These are phyloP conservation scores for Themeda triandra DNA, from an alignment of 176 grass and related monocot genomes.

Conservation along the genomic window DNA sequence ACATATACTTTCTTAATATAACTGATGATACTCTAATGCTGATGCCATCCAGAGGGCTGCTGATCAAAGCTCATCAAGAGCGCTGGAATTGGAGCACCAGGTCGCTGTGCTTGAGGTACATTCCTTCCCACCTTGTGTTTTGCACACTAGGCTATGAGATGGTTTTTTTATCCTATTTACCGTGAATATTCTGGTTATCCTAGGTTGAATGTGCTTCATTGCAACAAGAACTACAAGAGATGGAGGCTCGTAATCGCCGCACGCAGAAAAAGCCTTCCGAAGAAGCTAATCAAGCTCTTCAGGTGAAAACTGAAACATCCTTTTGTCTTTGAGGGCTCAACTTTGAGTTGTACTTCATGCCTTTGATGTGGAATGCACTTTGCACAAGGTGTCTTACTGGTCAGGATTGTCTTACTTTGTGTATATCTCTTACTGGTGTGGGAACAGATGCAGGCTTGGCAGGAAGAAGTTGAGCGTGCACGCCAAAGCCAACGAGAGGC, in stretches of 20 bases:
- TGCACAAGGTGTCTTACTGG: neutral
- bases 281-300: constrained; percentile 95
- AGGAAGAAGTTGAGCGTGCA: constrained; percentile 91
- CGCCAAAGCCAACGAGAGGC: constrained; percentile 95
- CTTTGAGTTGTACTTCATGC: neutral
- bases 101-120: constrained; percentile 92
- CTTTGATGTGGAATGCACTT: neutral
- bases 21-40: constrained; percentile 1
- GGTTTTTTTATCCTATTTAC: constrained; percentile 22
- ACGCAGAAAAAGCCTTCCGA: constrained; percentile 91
- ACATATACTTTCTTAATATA: neutral
- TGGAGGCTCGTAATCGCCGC: constrained; percentile 82
- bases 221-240: constrained; percentile 91
- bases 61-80: constrained; percentile 94
- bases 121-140: neutral
- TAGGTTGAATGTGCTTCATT: constrained; percentile 88
- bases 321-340: constrained; percentile 14
- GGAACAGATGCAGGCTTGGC: constrained; percentile 92
- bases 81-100: constrained; percentile 89
- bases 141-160: neutral
- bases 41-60: constrained; percentile 69
- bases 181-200: constrained; percentile 24
- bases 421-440: constrained; percentile 27
- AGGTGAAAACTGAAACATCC: constrained; percentile 47
- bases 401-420: neutral